Base-by-base conservation (phyloP, 1,139 yeast species). In the Wickerhamomyces sp. region DNA sequence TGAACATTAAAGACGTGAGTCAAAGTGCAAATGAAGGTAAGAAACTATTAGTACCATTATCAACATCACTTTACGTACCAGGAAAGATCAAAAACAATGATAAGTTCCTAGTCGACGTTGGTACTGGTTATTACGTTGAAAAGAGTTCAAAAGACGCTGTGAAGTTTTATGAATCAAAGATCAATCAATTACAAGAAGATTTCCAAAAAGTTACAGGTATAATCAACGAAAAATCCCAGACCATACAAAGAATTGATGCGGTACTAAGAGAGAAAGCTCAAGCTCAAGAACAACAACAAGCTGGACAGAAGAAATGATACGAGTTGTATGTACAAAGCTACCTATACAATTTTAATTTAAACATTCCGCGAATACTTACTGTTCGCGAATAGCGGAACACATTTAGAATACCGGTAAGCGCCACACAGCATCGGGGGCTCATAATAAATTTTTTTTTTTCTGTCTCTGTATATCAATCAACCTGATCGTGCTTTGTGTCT, bases 121-220 rank as follows among this genome's bases (percentile, higher is more conserved):
- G 99, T 23, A 91, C 98, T 0, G 97, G 97, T 3, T 91, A 91
- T 59, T 91, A 75, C 55, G 93, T 88, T 21, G 96, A 87, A 51
- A 93, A 91, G 61, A 61, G 61, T 39, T 73, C 77, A 0, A 65
- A 62, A 6, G 89, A 85, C 31, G 85, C 96, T 4, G 66, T 75
- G 46, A 61, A 61, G 37, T 94, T 88, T 51, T 91, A 87, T 58
- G 75, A 80, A 40, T 69, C 68, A 38, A 87, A 93, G 62, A 75
- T 88, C 35, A 66, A 66, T 19, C 89, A 88, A 46, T 64, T 93
- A 50, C 76, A 69, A 39, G 75, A 73, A 39, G 96, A 91, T 57
- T 70, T 86, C 15, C 70, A 70, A 20, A 89, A 87, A 52, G 69
- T 91, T 47, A 82, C 80, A 46, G 77, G 72, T 26, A 81, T 91